Evolutionary conservation across 1,284 basidiomycete genomes (phyloP).

Genomic region (Austroboletus niveus): DNA sequence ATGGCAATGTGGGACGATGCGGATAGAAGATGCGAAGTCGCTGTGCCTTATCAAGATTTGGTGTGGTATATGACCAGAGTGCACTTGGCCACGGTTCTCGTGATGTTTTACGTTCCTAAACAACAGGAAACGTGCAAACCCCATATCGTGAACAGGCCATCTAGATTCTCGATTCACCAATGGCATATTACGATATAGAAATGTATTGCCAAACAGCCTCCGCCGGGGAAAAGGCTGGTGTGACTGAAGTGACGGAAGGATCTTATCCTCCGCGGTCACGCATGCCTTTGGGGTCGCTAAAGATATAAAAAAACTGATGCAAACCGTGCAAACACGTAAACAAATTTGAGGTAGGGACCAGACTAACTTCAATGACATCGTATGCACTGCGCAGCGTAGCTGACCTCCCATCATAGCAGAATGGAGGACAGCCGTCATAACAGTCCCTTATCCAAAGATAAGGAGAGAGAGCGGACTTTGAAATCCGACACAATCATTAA

Average conservation of each 20-base stretch:
- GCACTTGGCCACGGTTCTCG: background rate
- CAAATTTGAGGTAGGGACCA: background rate
- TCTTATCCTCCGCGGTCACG: conserved; percentile 7
- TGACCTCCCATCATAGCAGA: background rate
- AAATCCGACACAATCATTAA: too few species aligned
- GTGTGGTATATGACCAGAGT: background rate
- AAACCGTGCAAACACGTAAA: background rate
- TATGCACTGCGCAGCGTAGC: background rate
- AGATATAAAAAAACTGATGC: background rate
- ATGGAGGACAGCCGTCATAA: too few species aligned
- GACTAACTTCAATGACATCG: background rate
- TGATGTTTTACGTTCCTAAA: background rate
- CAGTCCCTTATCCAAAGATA: too few species aligned
- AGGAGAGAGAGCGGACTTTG: too few species aligned
- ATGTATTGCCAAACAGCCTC: background rate
- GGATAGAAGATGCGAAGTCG: background rate
- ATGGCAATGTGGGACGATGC: background rate
- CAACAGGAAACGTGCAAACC: background rate
- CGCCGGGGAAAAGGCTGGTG: background rate
- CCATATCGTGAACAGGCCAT: background rate
- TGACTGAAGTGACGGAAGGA: conserved; percentile 22
- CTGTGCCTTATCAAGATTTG: background rate
- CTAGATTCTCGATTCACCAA: background rate
- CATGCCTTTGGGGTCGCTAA: background rate
- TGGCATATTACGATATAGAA: conserved; percentile 1